These are phyloP conservation scores for Pestalotiopsis sp. DNA, from an alignment of 2,329 filamentous ascomycete species.

Conservation along the genomic window DNA sequence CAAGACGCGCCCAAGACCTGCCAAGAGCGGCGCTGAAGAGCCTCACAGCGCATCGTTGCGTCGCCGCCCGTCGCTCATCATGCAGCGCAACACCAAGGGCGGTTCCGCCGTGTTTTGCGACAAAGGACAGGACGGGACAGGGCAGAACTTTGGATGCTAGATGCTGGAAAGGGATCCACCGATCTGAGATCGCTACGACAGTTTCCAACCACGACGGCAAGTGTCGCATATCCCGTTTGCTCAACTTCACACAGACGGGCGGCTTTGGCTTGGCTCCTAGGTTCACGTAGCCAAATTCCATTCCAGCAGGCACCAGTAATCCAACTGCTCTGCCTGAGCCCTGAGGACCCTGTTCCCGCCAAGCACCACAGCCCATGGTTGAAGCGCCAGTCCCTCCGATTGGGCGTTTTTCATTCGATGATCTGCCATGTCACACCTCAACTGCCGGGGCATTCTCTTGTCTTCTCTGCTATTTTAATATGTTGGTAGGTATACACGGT, in stretches of 20 bases:
- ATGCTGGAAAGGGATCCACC: background rate
- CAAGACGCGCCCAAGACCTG: slow-evolving; percentile 10
- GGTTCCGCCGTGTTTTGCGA: background rate
- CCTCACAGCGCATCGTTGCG: slow-evolving; percentile 2
- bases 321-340: too few species aligned
- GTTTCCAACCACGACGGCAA: background rate
- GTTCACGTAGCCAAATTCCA: too few species aligned
- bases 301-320: background rate
- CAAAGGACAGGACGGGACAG: too few species aligned
- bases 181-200: background rate
- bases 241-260: too few species aligned
- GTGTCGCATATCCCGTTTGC: too few species aligned
- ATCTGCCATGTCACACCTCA: background rate
- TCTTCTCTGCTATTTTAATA: slow-evolving; percentile 3
- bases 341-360: background rate
- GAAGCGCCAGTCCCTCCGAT: slow-evolving; percentile 9
- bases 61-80: background rate
- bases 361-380: background rate
- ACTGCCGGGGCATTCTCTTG: slow-evolving; percentile 5
- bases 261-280: too few species aligned
- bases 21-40: slow-evolving; percentile 9
- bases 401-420: slow-evolving; percentile 1
- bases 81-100: too few species aligned
- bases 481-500: background rate
- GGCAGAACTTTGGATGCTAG: too few species aligned